Evolutionary conservation across 2,329 filamentous ascomycete genomes (phyloP).

Genomic region (Neonectria magnoliae): DNA sequence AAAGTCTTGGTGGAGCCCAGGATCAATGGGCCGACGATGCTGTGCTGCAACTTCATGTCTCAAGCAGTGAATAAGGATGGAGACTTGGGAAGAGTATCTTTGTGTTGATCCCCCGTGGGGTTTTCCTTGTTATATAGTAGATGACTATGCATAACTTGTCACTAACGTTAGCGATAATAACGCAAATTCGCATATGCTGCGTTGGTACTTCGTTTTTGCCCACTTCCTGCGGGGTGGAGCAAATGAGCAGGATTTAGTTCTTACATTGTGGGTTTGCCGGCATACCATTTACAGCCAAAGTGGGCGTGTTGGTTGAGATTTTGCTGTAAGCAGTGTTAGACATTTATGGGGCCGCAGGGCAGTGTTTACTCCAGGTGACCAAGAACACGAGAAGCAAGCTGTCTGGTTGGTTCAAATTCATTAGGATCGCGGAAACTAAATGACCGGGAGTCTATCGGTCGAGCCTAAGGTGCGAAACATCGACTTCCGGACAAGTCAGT

Average conservation of each 20-base stretch:
- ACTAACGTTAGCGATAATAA: neutral
- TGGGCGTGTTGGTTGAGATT: neutral
- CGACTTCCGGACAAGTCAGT: neutral
- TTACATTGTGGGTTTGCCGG: neutral
- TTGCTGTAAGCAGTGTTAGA: neutral
- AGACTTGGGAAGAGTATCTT: neutral
- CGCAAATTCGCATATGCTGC: neutral
- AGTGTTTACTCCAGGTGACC: neutral
- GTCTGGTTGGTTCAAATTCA: no score
- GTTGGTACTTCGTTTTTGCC: neutral
- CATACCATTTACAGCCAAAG: neutral
- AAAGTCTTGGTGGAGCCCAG: neutral
- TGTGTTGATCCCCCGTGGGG: neutral
- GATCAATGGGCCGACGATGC: neutral
- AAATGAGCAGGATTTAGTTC: neutral
- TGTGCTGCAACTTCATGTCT: neutral
- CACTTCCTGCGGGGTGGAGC: neutral
- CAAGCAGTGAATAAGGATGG: neutral
- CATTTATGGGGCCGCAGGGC: neutral
- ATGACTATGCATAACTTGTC: neutral
- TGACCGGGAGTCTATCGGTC: neutral
- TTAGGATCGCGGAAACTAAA: neutral
- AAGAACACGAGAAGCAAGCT: neutral
- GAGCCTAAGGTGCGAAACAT: no score
- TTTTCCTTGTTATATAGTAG: neutral